Evolutionary conservation across 139 green algal species (phyloP), one percentile per base, ranked within the genome.

Genomic region (Desmodesmus armatus): DNA sequence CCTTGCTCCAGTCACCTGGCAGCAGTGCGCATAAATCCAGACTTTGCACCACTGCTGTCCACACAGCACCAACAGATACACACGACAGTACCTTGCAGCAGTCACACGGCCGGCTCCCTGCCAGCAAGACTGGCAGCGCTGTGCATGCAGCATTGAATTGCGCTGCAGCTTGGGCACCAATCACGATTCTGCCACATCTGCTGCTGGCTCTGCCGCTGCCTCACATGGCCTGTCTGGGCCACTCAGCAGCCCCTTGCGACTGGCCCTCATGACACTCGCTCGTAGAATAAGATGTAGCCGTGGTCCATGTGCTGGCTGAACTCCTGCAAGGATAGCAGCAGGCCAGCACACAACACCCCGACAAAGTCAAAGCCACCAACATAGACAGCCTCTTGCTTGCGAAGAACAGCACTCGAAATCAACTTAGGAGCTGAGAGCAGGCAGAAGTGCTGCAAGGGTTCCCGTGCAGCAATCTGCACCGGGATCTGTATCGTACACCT

Each of bases 201-300:
- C 60, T 39, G 60, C 60, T 40, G 60, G n/a, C 60, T 17, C 2
- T 79, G 71, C 71, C 37, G 71, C 40, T 62, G 70, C 40, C 41
- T n/a, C 60, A 40, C 23, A n/a, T n/a, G n/a, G n/a, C 63, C 27
- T 9, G 23, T 13, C 27, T 21, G 13, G 23, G 9, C 27, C 33
- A 9, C n/a, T 21, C 63, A 23, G 9, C 41, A 11, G 25, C 35
- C 44, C 60, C 21, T 27, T 19, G 21, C n/a, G n/a, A n/a, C n/a
- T n/a, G n/a, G n/a, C n/a, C n/a, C n/a, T n/a, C n/a, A n/a, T n/a
- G 44, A 55, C 19, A 86, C 85, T 71, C 86, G 85, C 78, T 96
- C 89, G 82, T 99, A 99, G 33, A 99, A 94, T n/a, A 99, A 90
- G 43, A 99, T 98, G 91, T 99, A 99, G 39, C 96, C 97, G 82